Conservation (phyloP, 371 early-diverging fungal species). For the Smittium mucronatum region DNA sequence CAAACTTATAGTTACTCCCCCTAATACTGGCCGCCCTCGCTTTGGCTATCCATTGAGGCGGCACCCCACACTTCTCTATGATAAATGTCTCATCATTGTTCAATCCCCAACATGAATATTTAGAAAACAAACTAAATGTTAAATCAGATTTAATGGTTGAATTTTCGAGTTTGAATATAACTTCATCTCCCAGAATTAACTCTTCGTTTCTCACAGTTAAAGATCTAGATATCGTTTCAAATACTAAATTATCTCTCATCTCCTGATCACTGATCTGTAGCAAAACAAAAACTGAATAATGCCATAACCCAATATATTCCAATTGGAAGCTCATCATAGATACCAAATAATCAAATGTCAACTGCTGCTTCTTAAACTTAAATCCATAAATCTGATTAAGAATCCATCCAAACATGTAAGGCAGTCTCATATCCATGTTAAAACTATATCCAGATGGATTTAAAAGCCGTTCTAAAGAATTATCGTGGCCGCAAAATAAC, state of each 20-base stretch:
- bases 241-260: not conserved
- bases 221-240: not conserved
- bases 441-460: conserved; percentile 36
- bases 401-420: conserved; percentile 47
- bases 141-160: not conserved
- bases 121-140: not conserved
- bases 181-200: not conserved
- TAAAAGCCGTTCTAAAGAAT: conserved; percentile 40
- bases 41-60: not conserved
- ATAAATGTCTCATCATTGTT: not conserved
- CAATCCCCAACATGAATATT: not conserved
- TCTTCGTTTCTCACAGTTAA: not conserved
- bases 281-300: conserved; percentile 53
- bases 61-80: not conserved
- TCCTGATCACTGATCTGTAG: conserved; percentile 31
- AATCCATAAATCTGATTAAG: conserved; percentile 33
- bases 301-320: conserved; percentile 51
- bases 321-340: conserved; percentile 33
- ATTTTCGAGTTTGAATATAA: not conserved
- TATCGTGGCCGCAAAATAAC: conserved; percentile 29
- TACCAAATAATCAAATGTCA: not conserved
- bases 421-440: conserved; percentile 40
- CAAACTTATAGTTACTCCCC: not conserved
- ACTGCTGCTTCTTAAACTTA: conserved; percentile 31
- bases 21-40: not conserved